Conservation (phyloP, 148 eudicot genomes). For the Silene uniflora region DNA sequence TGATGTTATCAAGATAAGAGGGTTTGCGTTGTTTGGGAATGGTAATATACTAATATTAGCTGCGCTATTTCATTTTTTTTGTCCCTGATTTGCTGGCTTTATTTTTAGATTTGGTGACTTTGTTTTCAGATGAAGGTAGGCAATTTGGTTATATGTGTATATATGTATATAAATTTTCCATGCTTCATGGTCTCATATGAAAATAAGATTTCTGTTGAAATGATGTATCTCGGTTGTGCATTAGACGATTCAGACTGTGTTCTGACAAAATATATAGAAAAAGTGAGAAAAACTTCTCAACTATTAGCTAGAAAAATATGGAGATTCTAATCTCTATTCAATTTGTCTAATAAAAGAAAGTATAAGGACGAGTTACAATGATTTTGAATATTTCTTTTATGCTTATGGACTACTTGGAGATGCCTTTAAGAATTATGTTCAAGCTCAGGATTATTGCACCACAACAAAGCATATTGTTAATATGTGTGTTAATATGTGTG, state of each 20-base stretch:
- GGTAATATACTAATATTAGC: background rate
- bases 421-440: conserved; percentile 85
- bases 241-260: background rate
- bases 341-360: conserved; percentile 72
- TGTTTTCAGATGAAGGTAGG: background rate
- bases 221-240: background rate
- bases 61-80: background rate
- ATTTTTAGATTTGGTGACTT: background rate
- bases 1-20: background rate
- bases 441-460: conserved; percentile 98
- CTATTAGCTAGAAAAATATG: background rate
- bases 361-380: conserved; percentile 97
- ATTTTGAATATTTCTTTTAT: conserved; percentile 86
- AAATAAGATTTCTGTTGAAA: background rate
- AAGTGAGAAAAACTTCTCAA: background rate
- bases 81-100: background rate
- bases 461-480: conserved; percentile 81
- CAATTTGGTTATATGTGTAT: background rate
- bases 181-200: background rate
- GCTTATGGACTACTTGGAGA: conserved; percentile 84
- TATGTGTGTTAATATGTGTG: conserved; percentile 91
- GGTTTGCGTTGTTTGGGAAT: background rate
- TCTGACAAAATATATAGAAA: background rate
- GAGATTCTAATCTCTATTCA: background rate
- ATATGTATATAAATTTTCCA: background rate